Conservation (phyloP, 2,329 filamentous ascomycete genomes). For the Hypoxylon sp. region DNA sequence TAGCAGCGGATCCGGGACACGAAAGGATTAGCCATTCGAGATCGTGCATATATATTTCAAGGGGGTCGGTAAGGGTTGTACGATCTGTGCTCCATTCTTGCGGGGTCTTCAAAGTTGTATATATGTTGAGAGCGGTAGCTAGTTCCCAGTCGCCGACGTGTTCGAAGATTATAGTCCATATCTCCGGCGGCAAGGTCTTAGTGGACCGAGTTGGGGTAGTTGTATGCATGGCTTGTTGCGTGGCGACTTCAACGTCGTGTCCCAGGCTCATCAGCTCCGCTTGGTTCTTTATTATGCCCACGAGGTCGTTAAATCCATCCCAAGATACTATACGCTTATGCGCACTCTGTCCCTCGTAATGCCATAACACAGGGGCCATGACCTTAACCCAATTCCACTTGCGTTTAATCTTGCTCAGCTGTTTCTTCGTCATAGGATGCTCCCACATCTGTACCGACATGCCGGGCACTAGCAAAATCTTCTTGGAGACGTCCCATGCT, state of each 20-base stretch:
- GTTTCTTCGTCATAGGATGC: slow-evolving; percentile 88
- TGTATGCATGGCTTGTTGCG: slow-evolving; percentile 59
- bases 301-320: slow-evolving; percentile 78
- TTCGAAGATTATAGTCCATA: slow-evolving; percentile 91
- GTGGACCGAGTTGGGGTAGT: slow-evolving; percentile 57
- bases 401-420: slow-evolving; percentile 83
- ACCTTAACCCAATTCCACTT: slow-evolving; percentile 92
- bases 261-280: slow-evolving; percentile 81
- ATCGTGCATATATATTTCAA: slow-evolving; percentile 80
- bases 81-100: slow-evolving; percentile 57
- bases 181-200: slow-evolving; percentile 79
- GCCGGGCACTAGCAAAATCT: slow-evolving; percentile 85
- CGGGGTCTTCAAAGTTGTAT: slow-evolving; percentile 81
- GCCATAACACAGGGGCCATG: slow-evolving; percentile 85
- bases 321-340: slow-evolving; percentile 71
- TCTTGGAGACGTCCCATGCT: slow-evolving; percentile 89
- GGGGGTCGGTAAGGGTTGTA: slow-evolving; percentile 66
- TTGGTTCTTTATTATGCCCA: slow-evolving; percentile 82
- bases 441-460: slow-evolving; percentile 94
- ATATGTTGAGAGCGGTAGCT: slow-evolving; percentile 83
- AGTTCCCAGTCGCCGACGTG: slow-evolving; percentile 92
- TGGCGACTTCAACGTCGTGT: slow-evolving; percentile 74
- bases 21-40: slow-evolving; percentile 89
- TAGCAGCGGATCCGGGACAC: slow-evolving; percentile 72
- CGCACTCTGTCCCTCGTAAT: slow-evolving; percentile 69